Evolutionary conservation across 2,329 filamentous ascomycete species (phyloP).

Genomic region (Sporothrix globosa): DNA sequence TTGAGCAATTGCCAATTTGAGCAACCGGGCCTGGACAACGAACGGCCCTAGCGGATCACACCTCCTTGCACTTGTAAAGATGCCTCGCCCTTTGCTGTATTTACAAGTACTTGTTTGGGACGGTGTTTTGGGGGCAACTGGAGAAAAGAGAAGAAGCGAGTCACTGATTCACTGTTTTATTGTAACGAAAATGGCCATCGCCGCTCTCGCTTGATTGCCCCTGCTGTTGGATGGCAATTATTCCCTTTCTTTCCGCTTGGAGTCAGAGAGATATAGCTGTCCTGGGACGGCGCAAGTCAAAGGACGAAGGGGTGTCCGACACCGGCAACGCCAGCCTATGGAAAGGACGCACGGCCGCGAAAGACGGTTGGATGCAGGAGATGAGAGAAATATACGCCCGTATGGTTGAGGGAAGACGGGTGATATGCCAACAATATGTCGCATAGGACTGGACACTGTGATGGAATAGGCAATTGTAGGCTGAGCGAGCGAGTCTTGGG

Average conservation of each 20-base stretch:
- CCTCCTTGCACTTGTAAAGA: not conserved
- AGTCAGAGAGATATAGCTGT: not conserved
- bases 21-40: not conserved
- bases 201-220: not conserved
- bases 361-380: constrained; percentile 15
- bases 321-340: constrained; percentile 19
- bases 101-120: not conserved
- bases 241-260: constrained; percentile 17
- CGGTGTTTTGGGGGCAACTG: not conserved
- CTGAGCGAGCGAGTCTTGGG: not conserved
- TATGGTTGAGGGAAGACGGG: not conserved
- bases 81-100: not conserved
- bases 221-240: not conserved
- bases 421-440: constrained; percentile 21
- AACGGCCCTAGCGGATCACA: not conserved
- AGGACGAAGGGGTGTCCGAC: constrained; percentile 5
- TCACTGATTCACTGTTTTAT: not conserved
- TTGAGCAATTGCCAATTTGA: not conserved
- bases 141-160: not conserved
- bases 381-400: constrained; percentile 13
- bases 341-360: constrained; percentile 2
- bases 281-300: constrained; percentile 8
- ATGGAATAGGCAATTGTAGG: not conserved
- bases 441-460: not conserved
- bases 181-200: not conserved